Percentiles rank a stretch among this genome's conserved stretches.
Conservation (phyloP, 2,329 filamentous ascomycete genomes). For the Colletotrichum neosansevieriae region DNA sequence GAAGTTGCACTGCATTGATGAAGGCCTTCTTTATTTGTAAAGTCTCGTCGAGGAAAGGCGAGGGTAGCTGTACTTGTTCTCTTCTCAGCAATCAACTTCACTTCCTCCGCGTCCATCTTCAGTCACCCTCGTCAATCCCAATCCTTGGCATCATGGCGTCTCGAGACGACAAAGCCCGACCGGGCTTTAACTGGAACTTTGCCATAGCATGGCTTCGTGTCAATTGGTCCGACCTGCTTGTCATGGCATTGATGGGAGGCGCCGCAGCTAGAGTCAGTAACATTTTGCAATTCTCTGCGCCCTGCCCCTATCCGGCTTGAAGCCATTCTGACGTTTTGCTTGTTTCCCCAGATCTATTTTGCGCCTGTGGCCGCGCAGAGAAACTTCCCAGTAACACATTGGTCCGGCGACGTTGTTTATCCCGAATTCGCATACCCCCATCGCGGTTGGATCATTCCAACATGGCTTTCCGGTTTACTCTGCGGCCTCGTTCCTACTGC, state of each 20-base stretch:
- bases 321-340: not conserved
- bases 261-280: constrained; percentile 46
- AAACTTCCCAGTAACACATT: constrained; percentile 69
- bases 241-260: constrained; percentile 68
- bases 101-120: too few relatives aligned
- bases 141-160: not conserved
- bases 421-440: constrained; percentile 74
- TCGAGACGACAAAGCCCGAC: constrained; percentile 11
- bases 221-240: constrained; percentile 70
- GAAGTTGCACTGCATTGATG: too few relatives aligned
- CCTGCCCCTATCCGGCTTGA: not conserved
- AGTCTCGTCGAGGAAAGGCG: too few relatives aligned
- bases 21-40: too few relatives aligned
- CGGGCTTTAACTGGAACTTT: constrained; percentile 24
- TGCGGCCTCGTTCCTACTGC: constrained; percentile 68
- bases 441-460: constrained; percentile 71
- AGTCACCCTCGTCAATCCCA: too few relatives aligned
- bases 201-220: constrained; percentile 63
- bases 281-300: not conserved
- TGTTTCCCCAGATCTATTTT: constrained; percentile 61
- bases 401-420: constrained; percentile 71
- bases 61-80: too few relatives aligned
- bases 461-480: constrained; percentile 68
- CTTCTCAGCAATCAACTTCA: too few relatives aligned
- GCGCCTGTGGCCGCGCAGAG: constrained; percentile 67